phyloP scores from a whole-genome alignment of 805 yeast species.

The Lipomyces mesembrius region DNA sequence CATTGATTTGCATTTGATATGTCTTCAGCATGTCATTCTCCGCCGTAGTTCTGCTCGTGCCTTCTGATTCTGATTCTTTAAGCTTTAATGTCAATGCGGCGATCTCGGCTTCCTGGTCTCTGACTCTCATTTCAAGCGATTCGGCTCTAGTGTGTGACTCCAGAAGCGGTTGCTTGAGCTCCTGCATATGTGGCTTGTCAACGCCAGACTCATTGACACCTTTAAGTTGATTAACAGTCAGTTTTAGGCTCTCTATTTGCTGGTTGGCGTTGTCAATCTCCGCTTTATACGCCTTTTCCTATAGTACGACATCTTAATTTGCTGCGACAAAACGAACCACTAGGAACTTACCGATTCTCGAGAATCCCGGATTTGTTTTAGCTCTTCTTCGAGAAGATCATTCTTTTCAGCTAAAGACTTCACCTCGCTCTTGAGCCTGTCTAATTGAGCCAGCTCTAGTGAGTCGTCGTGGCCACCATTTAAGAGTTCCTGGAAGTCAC shows the following conservation, averaged over 20 bases:
- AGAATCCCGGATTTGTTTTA: background rate
- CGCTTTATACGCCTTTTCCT: background rate
- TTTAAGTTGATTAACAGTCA: constrained; percentile 5
- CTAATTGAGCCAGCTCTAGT: background rate
- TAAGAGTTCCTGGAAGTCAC: background rate
- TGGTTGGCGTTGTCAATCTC: constrained; percentile 10
- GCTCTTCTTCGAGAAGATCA: constrained; percentile 14
- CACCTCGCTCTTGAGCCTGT: constrained; percentile 6
- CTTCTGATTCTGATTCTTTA: constrained; percentile 4
- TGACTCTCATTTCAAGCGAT: background rate
- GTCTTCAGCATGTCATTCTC: background rate
- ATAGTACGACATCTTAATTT: background rate
- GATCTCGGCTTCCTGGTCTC: constrained; percentile 4
- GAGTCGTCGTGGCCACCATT: background rate
- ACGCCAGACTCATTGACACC: background rate
- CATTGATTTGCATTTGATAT: constrained; percentile 17
- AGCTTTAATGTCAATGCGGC: background rate
- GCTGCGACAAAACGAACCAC: background rate
- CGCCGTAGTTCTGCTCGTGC: background rate
- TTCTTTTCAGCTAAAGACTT: constrained; percentile 5
- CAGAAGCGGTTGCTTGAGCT: constrained; percentile 1
- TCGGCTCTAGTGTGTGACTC: constrained; percentile 3
- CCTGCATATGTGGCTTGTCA: background rate
- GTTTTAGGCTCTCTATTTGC: constrained; percentile 7
- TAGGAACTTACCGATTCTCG: background rate